Conservation (phyloP, 2,329 filamentous ascomycete species). For the Alternaria viburni region DNA sequence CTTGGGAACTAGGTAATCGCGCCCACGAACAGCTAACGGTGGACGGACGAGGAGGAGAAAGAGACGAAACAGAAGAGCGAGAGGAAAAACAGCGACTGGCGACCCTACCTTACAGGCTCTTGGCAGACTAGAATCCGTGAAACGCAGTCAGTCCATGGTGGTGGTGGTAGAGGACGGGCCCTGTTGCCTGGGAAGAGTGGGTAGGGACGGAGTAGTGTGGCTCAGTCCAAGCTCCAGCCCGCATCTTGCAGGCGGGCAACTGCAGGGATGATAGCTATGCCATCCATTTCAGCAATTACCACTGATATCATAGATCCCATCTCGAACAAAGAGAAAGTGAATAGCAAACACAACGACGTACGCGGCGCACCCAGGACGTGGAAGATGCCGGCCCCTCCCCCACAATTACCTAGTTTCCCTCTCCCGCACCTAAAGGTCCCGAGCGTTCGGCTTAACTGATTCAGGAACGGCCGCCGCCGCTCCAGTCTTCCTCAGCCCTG, state of each 20-base stretch:
- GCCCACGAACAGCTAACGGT: conserved; percentile 2
- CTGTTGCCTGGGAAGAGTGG: conserved; percentile 27
- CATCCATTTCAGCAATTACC: not conserved
- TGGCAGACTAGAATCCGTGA: conserved; percentile 15
- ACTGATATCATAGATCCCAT: not conserved
- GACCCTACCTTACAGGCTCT: conserved; percentile 9
- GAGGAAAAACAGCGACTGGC: not conserved
- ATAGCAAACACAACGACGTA: not conserved
- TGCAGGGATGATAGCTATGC: not conserved
- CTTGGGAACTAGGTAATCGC: not conserved
- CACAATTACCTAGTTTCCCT: conserved; percentile 4
- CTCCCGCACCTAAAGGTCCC: conserved; percentile 11
- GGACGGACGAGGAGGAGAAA: conserved; percentile 7
- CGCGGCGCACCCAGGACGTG: not conserved
- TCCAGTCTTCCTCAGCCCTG: conserved; percentile 12
- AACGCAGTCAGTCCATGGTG: conserved; percentile 10
- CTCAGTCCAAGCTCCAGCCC: conserved; percentile 4
- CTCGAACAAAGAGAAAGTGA: not conserved
- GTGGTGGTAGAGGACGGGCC: conserved; percentile 12
- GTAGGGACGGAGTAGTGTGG: conserved; percentile 12
- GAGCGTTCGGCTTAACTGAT: conserved; percentile 17
- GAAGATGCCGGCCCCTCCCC: conserved; percentile 22
- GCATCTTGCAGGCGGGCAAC: not conserved
- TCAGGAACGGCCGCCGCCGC: conserved; percentile 20
- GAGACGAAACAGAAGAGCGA: not conserved